Evolutionary conservation across 768 basidiomycete genomes (phyloP), one percentile per base, ranked within the genome.

Genomic region (Pseudohyphozyma bogoriensis): DNA sequence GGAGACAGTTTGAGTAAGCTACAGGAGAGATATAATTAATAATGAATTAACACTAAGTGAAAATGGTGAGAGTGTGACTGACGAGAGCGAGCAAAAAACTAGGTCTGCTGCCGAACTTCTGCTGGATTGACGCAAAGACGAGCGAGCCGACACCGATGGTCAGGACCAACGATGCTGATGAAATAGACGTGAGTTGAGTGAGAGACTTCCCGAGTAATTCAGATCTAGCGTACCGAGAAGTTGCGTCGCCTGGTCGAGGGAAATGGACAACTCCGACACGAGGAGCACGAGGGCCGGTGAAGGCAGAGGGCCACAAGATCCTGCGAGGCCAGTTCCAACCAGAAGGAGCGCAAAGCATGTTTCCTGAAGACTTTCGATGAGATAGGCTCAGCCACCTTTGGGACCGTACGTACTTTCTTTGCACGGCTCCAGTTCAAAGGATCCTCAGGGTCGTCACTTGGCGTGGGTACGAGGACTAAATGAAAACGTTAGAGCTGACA

Each of bases 391-490:
- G n/a, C n/a, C n/a, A n/a, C n/a, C n/a, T n/a, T n/a, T n/a, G n/a
- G n/a, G n/a, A n/a, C n/a, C n/a, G n/a, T n/a, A n/a, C n/a, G n/a
- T n/a, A n/a, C n/a, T n/a, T n/a, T n/a, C n/a, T n/a, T n/a, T n/a
- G n/a, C 11, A 10, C 53, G 39, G 4, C 37, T 29, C 53, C 53
- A 54, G 53, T 51, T 51, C 33, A 51, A 35, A 16, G 50, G 50
- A 35, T 51, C 50, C 33, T n/a, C 11, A 13, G 50, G 50, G 50
- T 51, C 50, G 22, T 51, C 50, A 8, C 33, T n/a, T 2, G 50
- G 50, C 1, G 18, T 22, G 3, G 53, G 53, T 6, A 42, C 39
- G 39, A 54, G 39, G 18, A 54, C 53, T 54, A 31, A 13, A 20
- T 1, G 20, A 18, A 32, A 18, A 15, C 7, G 0, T 22, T 4